phyloP scores from a whole-genome alignment of 495 filamentous ascomycete genomes.

The Aspergillus hancockii region DNA sequence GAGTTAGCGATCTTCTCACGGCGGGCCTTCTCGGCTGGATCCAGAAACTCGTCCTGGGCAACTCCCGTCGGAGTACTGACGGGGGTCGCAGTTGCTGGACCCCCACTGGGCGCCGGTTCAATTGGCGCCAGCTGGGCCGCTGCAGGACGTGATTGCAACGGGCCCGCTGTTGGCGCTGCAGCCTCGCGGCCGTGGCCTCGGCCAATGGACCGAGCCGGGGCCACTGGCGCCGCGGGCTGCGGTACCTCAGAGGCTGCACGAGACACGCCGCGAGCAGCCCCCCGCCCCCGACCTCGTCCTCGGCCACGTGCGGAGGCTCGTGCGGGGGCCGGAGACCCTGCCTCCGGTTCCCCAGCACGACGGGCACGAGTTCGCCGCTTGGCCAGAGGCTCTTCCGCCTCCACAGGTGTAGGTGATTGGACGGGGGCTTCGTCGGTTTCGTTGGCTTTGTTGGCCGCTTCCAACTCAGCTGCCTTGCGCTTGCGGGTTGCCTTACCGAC shows the following conservation, averaged over 20 bases:
- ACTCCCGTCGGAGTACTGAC: constrained; percentile 6
- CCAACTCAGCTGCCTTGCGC: constrained; percentile 45
- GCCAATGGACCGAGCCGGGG: background rate
- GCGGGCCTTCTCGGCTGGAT: constrained; percentile 36
- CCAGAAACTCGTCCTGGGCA: constrained; percentile 23
- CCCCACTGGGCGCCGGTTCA: constrained; percentile 24
- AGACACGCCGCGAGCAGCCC: constrained; percentile 37
- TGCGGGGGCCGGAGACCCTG: constrained; percentile 16
- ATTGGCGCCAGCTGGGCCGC: constrained; percentile 23
- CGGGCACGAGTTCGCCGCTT: constrained; percentile 42
- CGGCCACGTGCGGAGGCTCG: constrained; percentile 45
- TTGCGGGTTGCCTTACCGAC: constrained; percentile 51
- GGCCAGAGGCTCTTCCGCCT: constrained; percentile 30
- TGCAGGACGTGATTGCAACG: constrained; percentile 18
- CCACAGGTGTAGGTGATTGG: constrained; percentile 30
- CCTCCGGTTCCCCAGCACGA: constrained; percentile 28
- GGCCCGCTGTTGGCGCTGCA: constrained; percentile 3
- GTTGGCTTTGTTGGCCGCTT: constrained; percentile 28
- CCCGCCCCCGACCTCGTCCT: constrained; percentile 51
- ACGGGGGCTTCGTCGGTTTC: constrained; percentile 33
- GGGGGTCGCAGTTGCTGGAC: constrained; percentile 6
- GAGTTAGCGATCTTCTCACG: constrained; percentile 45
- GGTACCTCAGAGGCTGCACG: constrained; percentile 28
- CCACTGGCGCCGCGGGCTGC: constrained; percentile 14
- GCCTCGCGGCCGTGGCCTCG: constrained; percentile 10